Evolutionary conservation across 352 stramenopile species (phyloP), one percentile per base, ranked within the genome.

Genomic region (Peronospora farinosa): DNA sequence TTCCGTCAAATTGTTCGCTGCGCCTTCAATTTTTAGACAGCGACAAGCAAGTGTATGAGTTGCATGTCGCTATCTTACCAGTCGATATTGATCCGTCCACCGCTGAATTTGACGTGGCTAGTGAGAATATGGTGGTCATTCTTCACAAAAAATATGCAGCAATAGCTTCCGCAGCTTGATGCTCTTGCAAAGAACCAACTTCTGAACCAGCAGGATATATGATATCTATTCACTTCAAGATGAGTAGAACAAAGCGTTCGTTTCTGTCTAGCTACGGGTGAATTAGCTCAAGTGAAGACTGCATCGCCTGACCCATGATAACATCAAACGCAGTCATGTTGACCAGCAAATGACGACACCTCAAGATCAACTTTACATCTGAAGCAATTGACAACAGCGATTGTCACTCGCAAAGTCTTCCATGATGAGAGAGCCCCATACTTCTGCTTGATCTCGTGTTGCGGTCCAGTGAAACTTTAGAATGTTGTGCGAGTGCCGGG

Each of bases 81-180:
- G 21, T 61, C 5, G 54, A 60, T 1, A 63, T 83, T 11, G 65
- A 77, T 37, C 12, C 51, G 7, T 52, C 48, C 6, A 58, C 32
- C 4, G 62, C 59, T 1, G 66, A 86, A 17, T 54, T 72, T 35
- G 51, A 88, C 35, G 76, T 84, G 16, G 78, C 78, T 10, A 86
- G 47, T 21, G 76, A 90, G 40, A 90, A 90, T 49, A 67, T 88
- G 61, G 76, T 68, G n/a, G 35, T 90, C 32, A 72, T 90, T 27
- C 45, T 87, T 16, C 67, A 77, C 38, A 81, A 82, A 45, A 45
- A 65, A 53, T 8, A 8, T 9, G 8, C 48, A 10, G 3, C 32
- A 1, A 0, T 7, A 39, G 21, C 13, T 30, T 16, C 10, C 39
- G 17, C 30, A 40, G 11, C 7, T 31, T 32, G 21, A 59, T 30